Conservation (phyloP, 805 yeast genomes). For the Saccharomycopsis capsularis region DNA sequence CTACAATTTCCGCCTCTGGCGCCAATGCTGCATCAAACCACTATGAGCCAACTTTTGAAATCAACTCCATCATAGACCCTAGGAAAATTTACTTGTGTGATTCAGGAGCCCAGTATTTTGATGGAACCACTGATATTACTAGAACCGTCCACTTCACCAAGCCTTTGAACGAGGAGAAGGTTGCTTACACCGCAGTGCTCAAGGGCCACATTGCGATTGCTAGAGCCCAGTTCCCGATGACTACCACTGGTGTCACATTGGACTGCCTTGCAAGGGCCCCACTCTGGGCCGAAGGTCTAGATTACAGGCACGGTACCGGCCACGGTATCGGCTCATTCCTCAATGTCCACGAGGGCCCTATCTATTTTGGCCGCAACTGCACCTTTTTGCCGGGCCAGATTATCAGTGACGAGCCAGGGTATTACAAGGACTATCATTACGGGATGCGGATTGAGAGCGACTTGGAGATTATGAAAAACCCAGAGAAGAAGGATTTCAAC, state of each 20-base stretch:
- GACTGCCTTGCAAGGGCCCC: constrained; percentile 54
- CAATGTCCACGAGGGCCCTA: constrained; percentile 58
- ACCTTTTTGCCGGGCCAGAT: constrained; percentile 46
- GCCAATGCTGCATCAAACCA: constrained; percentile 74
- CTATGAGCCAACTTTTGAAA: constrained; percentile 48
- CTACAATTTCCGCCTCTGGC: constrained; percentile 69
- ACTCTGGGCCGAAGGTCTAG: constrained; percentile 50
- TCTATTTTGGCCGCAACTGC: constrained; percentile 40
- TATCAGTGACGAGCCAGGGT: constrained; percentile 58
- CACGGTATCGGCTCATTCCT: constrained; percentile 59
- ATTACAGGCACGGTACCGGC: constrained; percentile 59
- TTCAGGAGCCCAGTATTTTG: constrained; percentile 54
- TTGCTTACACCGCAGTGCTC: constrained; percentile 49
- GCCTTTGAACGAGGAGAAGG: constrained; percentile 41
- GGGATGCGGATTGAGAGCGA: constrained; percentile 46
- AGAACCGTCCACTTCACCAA: constrained; percentile 49
- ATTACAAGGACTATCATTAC: constrained; percentile 50
- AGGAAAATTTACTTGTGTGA: constrained; percentile 47
- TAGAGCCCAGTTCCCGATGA: constrained; percentile 45
- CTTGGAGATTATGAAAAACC: constrained; percentile 40
- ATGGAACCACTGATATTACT: constrained; percentile 61
- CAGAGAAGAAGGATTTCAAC: constrained; percentile 31
- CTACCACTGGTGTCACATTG: constrained; percentile 46
- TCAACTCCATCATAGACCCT: constrained; percentile 40
- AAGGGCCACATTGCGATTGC: constrained; percentile 50